Base-by-base conservation (phyloP, 371 early-diverging fungal species). In the Capillidium rhysosporum region DNA sequence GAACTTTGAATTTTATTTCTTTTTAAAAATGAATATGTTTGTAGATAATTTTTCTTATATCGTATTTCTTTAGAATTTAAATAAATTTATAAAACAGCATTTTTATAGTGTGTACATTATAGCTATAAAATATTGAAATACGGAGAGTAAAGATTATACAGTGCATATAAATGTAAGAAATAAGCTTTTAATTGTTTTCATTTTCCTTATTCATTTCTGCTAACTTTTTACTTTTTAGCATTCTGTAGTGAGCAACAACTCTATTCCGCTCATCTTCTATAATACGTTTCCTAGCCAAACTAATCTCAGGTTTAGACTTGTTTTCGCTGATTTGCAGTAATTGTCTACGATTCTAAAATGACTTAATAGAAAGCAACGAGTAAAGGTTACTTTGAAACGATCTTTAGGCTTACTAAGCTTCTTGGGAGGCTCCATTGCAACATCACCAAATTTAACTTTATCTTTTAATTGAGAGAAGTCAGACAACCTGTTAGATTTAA, bases 371-470 rank as follows among this genome's bases (percentile, higher is more conserved):
- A 47, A 16, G 10, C n/a, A 16, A 21, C 34, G 34, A 34, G 4
- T 47, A 26, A 26, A n/a, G 5, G 3, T 40, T 52, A 52, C 52
- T 38, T 52, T 52, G 14, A 24, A n/a, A 8, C 41, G 39, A 39
- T 52, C 40, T 43, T 52, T 52, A n/a, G 52, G 52, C n/a, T 51
- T 51, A 18, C 9, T 38, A 14, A 23, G 14, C 14, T 34, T 20
- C 24, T n/a, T 52, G 28, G 52, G 52, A 1, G 52, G 52, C n/a
- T n/a, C 52, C 52, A 40, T 39, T 14, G 41, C 52, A 5, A 52
- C 52, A 10, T 52, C 52, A 23, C 52, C 52, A 41, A 52, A 52
- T 23, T 43, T 52, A 10, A 52, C 52, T 38, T 40, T 43, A 28
- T 52, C 52, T 14, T 8, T 52, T 25, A 52, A 14, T 25, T 52